A percentile compares a stretch with the other conserved stretches of the same genome.
Evolutionary conservation across 2,329 filamentous ascomycete species (phyloP).

Genomic region (Exophiala phaeomuriformis): DNA sequence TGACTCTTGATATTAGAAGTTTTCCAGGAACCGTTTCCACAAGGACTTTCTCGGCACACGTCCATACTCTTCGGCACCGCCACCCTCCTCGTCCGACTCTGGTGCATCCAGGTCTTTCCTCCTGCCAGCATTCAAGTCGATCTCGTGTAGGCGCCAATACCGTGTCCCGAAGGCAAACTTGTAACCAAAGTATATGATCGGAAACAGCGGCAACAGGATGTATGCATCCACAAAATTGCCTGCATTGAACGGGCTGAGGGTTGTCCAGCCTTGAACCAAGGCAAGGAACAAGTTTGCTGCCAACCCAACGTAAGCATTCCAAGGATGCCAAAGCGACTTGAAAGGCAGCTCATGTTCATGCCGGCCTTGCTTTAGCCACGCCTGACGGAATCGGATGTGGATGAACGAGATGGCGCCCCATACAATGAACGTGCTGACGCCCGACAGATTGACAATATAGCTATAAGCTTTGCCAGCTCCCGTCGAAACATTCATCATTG

Average conservation of each 20-base stretch:
- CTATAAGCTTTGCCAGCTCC: conserved; percentile 19
- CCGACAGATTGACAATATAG: conserved; percentile 22
- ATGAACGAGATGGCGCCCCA: conserved; percentile 35
- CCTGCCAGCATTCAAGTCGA: conserved; percentile 45
- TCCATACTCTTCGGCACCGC: not conserved
- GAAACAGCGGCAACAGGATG: conserved; percentile 50
- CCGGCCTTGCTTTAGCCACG: conserved; percentile 34
- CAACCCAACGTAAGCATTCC: conserved; percentile 45
- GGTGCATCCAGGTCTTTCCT: conserved; percentile 13
- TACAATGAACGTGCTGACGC: conserved; percentile 19
- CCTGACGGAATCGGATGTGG: conserved; percentile 39
- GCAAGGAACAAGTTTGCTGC: conserved; percentile 44
- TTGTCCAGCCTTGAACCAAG: conserved; percentile 49
- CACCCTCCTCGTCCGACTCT: not conserved
- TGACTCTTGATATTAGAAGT: not conserved
- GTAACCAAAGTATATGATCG: conserved; percentile 61
- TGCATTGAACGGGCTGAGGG: conserved; percentile 44
- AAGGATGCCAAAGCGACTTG: conserved; percentile 45
- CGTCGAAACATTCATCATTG: conserved; percentile 21
- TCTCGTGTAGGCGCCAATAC: conserved; percentile 48
- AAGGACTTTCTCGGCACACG: conserved; percentile 3
- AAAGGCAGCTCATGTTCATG: conserved; percentile 41
- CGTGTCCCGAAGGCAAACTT: conserved; percentile 60
- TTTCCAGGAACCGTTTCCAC: conserved; percentile 13
- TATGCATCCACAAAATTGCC: conserved; percentile 50